Conservation (phyloP, 2,329 filamentous ascomycete genomes). For the Penicillium thymicola region DNA sequence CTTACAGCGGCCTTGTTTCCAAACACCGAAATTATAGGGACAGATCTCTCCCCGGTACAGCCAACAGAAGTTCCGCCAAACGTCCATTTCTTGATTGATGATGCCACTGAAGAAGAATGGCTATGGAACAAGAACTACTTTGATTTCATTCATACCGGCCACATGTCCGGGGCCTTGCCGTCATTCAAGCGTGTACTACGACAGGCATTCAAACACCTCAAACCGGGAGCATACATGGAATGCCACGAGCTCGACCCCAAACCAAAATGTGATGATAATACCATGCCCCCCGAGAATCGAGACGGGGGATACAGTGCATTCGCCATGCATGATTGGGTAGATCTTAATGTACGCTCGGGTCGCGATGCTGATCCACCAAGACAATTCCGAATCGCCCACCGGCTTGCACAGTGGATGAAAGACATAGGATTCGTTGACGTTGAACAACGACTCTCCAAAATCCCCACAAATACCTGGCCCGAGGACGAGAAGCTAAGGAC, state of each 20-base stretch:
- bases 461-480: conserved; percentile 54
- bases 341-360: conserved; percentile 42
- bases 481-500: conserved; percentile 46
- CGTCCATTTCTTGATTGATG: conserved; percentile 71
- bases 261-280: conserved; percentile 52
- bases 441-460: conserved; percentile 51
- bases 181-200: conserved; percentile 56
- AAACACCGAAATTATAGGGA: conserved; percentile 57
- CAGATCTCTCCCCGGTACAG: conserved; percentile 67
- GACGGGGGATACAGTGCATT: conserved; percentile 33
- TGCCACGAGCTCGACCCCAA: conserved; percentile 46
- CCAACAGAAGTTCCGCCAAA: conserved; percentile 66
- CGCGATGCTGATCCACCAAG: conserved; percentile 43
- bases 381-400: conserved; percentile 53
- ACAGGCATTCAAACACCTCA: conserved; percentile 51
- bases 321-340: conserved; percentile 50
- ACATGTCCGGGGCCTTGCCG: conserved; percentile 56
- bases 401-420: conserved; percentile 53
- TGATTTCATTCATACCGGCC: conserved; percentile 59
- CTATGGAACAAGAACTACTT: conserved; percentile 50
- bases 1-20: conserved; percentile 49
- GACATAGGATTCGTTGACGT: conserved; percentile 59
- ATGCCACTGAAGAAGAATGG: conserved; percentile 61
- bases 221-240: conserved; percentile 54
- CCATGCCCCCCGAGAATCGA: conserved; percentile 48